These are phyloP conservation scores for Aureobasidium sp. DNA, from an alignment of 2,329 filamentous ascomycete genomes.

Conservation along the genomic window DNA sequence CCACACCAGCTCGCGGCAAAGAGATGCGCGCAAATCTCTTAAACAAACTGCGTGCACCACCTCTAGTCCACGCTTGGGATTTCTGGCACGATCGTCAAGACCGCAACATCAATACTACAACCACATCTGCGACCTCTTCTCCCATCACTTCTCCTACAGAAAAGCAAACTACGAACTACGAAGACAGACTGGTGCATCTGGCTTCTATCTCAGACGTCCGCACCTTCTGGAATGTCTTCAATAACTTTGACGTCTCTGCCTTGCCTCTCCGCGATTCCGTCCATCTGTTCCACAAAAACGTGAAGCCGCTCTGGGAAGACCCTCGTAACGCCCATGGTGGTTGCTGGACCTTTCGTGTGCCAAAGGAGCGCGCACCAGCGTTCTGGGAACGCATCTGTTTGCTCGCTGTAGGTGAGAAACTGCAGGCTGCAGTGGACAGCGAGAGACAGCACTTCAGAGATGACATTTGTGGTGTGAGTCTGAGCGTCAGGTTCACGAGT, in stretches of 20 bases:
- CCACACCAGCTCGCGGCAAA: slow-evolving; percentile 67
- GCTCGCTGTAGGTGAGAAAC: slow-evolving; percentile 73
- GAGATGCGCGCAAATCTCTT: slow-evolving; percentile 55
- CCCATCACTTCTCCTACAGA: slow-evolving; percentile 12
- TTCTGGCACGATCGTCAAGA: slow-evolving; percentile 46
- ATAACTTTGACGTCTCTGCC: slow-evolving; percentile 71
- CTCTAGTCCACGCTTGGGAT: slow-evolving; percentile 46
- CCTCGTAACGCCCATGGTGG: slow-evolving; percentile 78
- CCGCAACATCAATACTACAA: slow-evolving; percentile 19
- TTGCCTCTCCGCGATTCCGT: slow-evolving; percentile 60
- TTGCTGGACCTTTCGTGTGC: slow-evolving; percentile 86
- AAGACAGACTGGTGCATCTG: slow-evolving; percentile 41
- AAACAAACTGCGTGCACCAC: slow-evolving; percentile 37
- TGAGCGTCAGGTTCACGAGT: slow-evolving; percentile 82
- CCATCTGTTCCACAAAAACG: slow-evolving; percentile 74
- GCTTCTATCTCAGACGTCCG: slow-evolving; percentile 41
- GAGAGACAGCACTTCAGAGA: slow-evolving; percentile 58
- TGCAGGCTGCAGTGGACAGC: slow-evolving; percentile 64
- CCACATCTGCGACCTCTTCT: not conserved
- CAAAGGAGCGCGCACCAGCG: slow-evolving; percentile 62
- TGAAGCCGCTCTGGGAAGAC: slow-evolving; percentile 81
- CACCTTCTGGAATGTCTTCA: slow-evolving; percentile 46
- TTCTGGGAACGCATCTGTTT: slow-evolving; percentile 79
- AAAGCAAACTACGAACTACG: slow-evolving; percentile 28
- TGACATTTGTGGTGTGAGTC: slow-evolving; percentile 77